Evolutionary conservation across 768 basidiomycete genomes (phyloP).

Genomic region (Tylopilus intermedius): DNA sequence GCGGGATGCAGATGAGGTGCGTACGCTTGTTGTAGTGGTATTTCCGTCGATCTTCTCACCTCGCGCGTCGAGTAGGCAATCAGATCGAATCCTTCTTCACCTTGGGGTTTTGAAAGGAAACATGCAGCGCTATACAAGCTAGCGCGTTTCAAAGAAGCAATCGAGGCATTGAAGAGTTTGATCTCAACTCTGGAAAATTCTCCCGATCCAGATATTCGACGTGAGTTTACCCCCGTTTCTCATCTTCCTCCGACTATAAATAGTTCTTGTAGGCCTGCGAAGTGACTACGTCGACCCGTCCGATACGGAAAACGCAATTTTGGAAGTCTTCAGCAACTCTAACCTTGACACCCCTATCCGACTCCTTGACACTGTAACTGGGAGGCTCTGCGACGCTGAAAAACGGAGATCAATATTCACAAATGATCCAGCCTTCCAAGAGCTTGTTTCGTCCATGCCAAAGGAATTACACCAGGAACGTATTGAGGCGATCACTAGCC

Average conservation of each 20-base stretch:
- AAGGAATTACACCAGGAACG: constrained; percentile 4
- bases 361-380: constrained; percentile 19
- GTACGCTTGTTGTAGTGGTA: background rate
- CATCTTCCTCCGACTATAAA: background rate
- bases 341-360: constrained; percentile 8
- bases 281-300: constrained; percentile 11
- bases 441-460: constrained; percentile 16
- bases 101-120: constrained; percentile 13
- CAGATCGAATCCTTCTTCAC: constrained; percentile 8
- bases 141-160: constrained; percentile 10
- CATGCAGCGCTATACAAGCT: constrained; percentile 12
- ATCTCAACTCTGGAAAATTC: constrained; percentile 10
- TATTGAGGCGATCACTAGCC: constrained; percentile 1
- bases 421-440: constrained; percentile 7
- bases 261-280: constrained; percentile 3
- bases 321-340: background rate
- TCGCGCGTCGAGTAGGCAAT: constrained; percentile 7
- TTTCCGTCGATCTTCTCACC: background rate
- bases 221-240: constrained; percentile 1
- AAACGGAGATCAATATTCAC: constrained; percentile 10
- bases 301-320: background rate
- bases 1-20: constrained; percentile 17
- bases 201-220: constrained; percentile 4
- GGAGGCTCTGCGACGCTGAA: constrained; percentile 16
- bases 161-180: constrained; percentile 6